Conservation (phyloP, 2,329 filamentous ascomycete species). For the Colletotrichum limetticola region DNA sequence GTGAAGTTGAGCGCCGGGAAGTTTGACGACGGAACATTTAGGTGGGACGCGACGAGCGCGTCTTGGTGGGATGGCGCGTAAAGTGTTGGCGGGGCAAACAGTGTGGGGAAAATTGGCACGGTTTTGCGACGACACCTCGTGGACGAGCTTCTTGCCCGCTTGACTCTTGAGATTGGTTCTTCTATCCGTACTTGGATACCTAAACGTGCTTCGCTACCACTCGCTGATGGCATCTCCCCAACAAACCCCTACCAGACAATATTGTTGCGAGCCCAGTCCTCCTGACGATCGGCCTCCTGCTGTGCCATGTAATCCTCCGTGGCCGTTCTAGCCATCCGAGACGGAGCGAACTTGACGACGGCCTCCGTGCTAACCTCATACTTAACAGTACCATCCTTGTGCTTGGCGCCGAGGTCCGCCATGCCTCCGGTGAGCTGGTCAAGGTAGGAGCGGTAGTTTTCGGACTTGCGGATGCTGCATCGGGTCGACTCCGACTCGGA, state of each 20-base stretch:
- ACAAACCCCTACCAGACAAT: conserved; percentile 15
- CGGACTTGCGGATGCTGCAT: conserved; percentile 56
- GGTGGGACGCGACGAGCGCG: conserved; percentile 21
- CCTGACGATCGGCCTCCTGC: conserved; percentile 8
- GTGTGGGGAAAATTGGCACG: background rate
- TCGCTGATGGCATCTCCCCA: no score
- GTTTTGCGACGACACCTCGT: background rate
- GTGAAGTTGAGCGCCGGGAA: conserved; percentile 9
- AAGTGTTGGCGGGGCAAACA: conserved; percentile 24
- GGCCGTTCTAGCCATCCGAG: conserved; percentile 5
- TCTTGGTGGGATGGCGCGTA: conserved; percentile 20
- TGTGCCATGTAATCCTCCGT: conserved; percentile 17
- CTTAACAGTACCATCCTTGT: conserved; percentile 46
- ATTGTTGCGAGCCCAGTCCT: conserved; percentile 7
- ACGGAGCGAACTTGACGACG: conserved; percentile 20
- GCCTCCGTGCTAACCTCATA: conserved; percentile 43
- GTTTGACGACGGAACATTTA: background rate
- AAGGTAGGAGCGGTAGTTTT: conserved; percentile 50
- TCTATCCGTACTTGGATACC: background rate
- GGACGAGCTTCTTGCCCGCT: no score
- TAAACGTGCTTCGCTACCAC: background rate
- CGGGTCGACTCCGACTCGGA: conserved; percentile 54
- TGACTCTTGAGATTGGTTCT: background rate
- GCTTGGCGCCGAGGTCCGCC: conserved; percentile 46
- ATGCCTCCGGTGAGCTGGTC: conserved; percentile 52